Percentiles rank a stretch among this genome's conserved stretches.
Evolutionary conservation across 2,329 filamentous ascomycete genomes (phyloP).

Genomic region (Pestalotiopsis sp.): DNA sequence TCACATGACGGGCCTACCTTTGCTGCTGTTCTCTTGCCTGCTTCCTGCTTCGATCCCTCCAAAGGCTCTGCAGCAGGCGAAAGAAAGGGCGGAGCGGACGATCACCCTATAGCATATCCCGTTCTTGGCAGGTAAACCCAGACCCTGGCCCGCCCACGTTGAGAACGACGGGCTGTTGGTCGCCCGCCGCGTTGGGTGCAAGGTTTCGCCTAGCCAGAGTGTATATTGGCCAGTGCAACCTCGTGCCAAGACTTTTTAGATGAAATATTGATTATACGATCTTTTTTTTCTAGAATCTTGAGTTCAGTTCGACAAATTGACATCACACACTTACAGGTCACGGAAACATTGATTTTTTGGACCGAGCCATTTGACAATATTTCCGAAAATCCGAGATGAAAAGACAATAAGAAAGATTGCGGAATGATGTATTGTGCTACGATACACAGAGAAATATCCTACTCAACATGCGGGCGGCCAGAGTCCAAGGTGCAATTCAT

Average conservation of each 20-base stretch:
- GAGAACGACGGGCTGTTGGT: not conserved
- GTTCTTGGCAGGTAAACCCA: slow-evolving; percentile 2
- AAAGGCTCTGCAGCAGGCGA: not conserved
- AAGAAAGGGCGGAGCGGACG: not conserved
- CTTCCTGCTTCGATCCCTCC: not conserved
- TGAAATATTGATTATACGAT: not conserved
- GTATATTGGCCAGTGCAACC: not conserved
- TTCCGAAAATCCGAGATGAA: not conserved
- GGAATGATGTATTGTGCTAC: too few relatives aligned
- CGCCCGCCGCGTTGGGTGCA: not conserved
- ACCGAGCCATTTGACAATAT: not conserved
- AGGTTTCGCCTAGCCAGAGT: not conserved
- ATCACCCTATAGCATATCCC: not conserved
- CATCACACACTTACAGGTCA: not conserved
- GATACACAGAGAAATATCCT: too few relatives aligned
- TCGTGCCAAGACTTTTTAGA: not conserved
- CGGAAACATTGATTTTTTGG: not conserved
- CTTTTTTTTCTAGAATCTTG: not conserved
- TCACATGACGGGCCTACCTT: not conserved
- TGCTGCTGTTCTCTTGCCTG: not conserved
- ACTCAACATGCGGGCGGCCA: too few relatives aligned
- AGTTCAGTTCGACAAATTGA: not conserved
- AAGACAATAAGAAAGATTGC: not conserved
- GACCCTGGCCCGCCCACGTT: not conserved
- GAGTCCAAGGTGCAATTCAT: too few relatives aligned